Evolutionary conservation across 352 stramenopile species (phyloP).

Genomic region (Phytopythium helicoides): DNA sequence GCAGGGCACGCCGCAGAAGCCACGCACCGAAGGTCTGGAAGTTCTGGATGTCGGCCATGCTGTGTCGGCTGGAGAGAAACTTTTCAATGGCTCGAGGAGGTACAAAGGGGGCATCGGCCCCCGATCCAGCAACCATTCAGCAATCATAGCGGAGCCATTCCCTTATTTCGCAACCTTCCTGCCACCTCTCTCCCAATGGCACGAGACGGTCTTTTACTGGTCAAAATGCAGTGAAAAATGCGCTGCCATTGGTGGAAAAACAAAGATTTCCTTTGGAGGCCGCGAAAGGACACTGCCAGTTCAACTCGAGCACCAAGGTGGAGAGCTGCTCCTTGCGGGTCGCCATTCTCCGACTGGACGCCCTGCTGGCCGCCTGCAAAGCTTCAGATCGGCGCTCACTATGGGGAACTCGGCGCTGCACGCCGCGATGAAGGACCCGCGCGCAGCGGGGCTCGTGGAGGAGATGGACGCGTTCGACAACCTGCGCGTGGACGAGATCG

Average conservation of each 20-base stretch:
- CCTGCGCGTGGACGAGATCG: slow-evolving; percentile 63
- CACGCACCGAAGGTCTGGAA: slow-evolving; percentile 86
- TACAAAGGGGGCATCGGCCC: slow-evolving; percentile 1
- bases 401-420: slow-evolving; percentile 69
- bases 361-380: no score
- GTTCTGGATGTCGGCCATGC: slow-evolving; percentile 87
- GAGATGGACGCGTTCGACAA: slow-evolving; percentile 75
- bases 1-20: not conserved
- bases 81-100: slow-evolving; percentile 33
- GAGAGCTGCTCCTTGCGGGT: no score
- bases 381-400: no score
- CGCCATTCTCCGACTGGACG: no score
- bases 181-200: not conserved
- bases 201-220: not conserved
- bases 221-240: no score
- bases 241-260: slow-evolving; percentile 20
- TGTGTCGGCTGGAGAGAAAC: slow-evolving; percentile 16
- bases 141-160: slow-evolving; percentile 9
- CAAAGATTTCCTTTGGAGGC: not conserved
- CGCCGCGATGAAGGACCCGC: slow-evolving; percentile 40
- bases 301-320: no score
- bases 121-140: not conserved
- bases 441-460: slow-evolving; percentile 43
- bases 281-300: no score
- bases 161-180: slow-evolving; percentile 1